A percentile compares a stretch with the other conserved stretches of the same genome.
Conservation (phyloP, 1,284 basidiomycete genomes). For the Ceratobasidium sp. region DNA sequence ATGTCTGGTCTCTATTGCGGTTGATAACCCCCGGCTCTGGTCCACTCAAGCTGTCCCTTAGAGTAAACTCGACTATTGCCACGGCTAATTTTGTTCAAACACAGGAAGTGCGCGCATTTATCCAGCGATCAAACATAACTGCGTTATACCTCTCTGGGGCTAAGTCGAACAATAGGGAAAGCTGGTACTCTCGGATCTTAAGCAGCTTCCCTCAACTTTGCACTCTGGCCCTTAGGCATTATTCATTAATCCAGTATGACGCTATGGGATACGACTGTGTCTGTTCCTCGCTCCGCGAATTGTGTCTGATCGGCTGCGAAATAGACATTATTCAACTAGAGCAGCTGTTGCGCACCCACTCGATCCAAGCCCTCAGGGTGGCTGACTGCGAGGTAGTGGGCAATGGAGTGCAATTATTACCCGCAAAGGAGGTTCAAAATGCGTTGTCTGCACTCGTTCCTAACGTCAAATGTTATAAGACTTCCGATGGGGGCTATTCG, state of each 20-base stretch:
- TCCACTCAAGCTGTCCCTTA: background rate
- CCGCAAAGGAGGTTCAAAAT: background rate
- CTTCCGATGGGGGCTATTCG: background rate
- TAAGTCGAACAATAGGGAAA: background rate
- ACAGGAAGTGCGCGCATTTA: background rate
- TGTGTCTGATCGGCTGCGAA: background rate
- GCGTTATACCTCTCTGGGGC: background rate
- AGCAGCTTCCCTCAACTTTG: background rate
- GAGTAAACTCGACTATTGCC: background rate
- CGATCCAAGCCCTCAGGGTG: slow-evolving; percentile 2
- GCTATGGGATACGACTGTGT: background rate
- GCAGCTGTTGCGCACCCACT: background rate
- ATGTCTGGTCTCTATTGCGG: background rate
- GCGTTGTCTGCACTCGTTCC: background rate
- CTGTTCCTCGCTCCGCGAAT: background rate
- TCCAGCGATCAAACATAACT: background rate
- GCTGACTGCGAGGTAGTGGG: background rate
- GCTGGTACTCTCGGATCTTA: background rate
- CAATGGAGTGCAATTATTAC: background rate
- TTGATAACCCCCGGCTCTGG: slow-evolving; percentile 14
- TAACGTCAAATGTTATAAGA: background rate
- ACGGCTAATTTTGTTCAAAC: background rate
- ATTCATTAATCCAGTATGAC: background rate
- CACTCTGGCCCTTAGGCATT: background rate
- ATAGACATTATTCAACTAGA: background rate